These are phyloP conservation scores for Knufia fluminis DNA, from an alignment of 2,329 filamentous ascomycete genomes.

Conservation along the genomic window DNA sequence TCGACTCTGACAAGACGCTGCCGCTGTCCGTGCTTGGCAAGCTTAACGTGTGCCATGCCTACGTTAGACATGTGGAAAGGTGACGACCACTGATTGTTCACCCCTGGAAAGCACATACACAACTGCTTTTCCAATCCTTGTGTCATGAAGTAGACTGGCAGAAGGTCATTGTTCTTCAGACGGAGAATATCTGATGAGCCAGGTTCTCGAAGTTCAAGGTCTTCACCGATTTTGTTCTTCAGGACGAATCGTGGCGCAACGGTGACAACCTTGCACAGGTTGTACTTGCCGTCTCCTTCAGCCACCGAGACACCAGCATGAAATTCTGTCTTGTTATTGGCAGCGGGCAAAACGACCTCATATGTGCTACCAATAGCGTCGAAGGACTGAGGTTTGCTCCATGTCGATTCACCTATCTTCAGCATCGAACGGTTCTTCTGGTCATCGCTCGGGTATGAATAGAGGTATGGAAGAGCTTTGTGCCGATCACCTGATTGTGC, in stretches of 20 bases:
- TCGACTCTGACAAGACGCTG: constrained; percentile 83
- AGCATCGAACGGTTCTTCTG: constrained; percentile 82
- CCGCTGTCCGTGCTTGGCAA: constrained; percentile 79
- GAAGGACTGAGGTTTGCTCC: constrained; percentile 97
- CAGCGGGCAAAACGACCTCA: constrained; percentile 73
- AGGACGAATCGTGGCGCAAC: constrained; percentile 86
- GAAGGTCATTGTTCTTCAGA: constrained; percentile 65
- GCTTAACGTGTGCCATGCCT: constrained; percentile 84
- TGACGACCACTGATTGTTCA: constrained; percentile 96
- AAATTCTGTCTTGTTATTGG: constrained; percentile 65
- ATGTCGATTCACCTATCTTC: constrained; percentile 79
- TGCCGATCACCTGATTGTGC: constrained; percentile 38
- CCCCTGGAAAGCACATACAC: constrained; percentile 82
- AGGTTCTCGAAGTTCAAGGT: constrained; percentile 81
- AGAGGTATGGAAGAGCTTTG: constrained; percentile 86
- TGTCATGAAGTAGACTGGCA: constrained; percentile 83
- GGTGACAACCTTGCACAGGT: constrained; percentile 90
- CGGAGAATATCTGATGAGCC: constrained; percentile 79
- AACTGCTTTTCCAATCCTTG: constrained; percentile 77
- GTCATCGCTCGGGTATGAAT: constrained; percentile 82
- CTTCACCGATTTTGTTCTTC: constrained; percentile 84
- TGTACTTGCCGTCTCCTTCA: constrained; percentile 94
- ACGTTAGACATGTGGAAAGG: constrained; percentile 96
- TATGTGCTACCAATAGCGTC: constrained; percentile 92
- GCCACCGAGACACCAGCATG: constrained; percentile 83